These are phyloP conservation scores for Passiflora organensis DNA, from an alignment of 345 rosid genomes.

Conservation along the genomic window DNA sequence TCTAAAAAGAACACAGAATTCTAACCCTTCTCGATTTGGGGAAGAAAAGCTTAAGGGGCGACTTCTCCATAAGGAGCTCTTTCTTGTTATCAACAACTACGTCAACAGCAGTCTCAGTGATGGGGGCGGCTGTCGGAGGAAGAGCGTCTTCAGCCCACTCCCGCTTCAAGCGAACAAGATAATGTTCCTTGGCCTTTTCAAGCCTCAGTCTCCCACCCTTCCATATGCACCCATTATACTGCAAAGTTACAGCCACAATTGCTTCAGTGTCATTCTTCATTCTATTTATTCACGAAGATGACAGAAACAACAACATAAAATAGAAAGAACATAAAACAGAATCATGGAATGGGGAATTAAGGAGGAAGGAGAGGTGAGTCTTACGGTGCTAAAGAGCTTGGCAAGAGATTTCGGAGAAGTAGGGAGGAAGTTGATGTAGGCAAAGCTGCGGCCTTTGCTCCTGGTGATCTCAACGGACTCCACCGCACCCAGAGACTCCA, in stretches of 20 bases:
- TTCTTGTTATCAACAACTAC: constrained; percentile 18
- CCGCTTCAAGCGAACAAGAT: constrained; percentile 52
- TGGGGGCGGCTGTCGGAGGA: constrained; percentile 13
- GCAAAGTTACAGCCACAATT: constrained; percentile 5
- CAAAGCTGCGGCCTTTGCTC: constrained; percentile 91
- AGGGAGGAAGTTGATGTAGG: constrained; percentile 66
- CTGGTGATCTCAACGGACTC: constrained; percentile 53
- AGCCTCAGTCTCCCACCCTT: constrained; percentile 80
- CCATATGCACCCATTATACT: constrained; percentile 93
- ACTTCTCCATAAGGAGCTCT: constrained; percentile 15
- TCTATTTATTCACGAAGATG: neutral
- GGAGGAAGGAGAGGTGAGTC: no score
- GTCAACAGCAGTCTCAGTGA: neutral
- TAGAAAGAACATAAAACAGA: neutral
- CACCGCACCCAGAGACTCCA: constrained; percentile 51
- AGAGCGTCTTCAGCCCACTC: constrained; percentile 66
- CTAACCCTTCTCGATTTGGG: constrained; percentile 65
- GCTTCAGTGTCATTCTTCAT: neutral
- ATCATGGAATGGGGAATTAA: neutral
- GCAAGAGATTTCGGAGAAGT: constrained; percentile 52
- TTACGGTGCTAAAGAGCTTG: constrained; percentile 74
- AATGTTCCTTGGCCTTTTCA: constrained; percentile 86
- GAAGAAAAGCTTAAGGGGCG: constrained; percentile 57
- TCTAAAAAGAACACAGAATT: neutral
- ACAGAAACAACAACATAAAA: neutral